These are phyloP conservation scores for Rhizophagus sp. DNA, from an alignment of 192 early-diverging fungal genomes.

Conservation along the genomic window DNA sequence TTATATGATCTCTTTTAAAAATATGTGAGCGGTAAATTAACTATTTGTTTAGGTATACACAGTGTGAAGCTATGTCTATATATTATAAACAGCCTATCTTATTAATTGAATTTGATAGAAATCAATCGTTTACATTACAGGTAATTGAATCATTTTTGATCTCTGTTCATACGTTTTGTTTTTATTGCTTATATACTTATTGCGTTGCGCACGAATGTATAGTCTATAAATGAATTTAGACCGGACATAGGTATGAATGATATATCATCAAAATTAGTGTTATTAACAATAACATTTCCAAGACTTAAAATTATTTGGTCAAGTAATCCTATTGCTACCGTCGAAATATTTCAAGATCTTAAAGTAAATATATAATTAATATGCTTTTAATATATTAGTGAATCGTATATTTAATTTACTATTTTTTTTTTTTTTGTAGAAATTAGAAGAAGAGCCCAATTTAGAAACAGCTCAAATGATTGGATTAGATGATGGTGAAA, in stretches of 20 bases:
- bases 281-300: conserved; percentile 83
- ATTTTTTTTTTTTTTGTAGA: conserved; percentile 42
- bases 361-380: conserved; percentile 55
- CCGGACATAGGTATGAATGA: conserved; percentile 60
- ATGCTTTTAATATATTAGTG: too few relatives aligned
- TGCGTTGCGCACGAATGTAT: not conserved
- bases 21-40: not conserved
- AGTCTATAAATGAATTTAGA: conserved; percentile 49
- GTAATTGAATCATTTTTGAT: conserved; percentile 34
- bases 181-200: conserved; percentile 4
- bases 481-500: conserved; percentile 69
- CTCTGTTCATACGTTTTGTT: not conserved
- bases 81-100: conserved; percentile 81
- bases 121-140: conserved; percentile 78
- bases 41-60: conserved; percentile 60
- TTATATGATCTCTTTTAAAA: not conserved
- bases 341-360: conserved; percentile 87
- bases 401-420: not conserved
- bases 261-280: conserved; percentile 70
- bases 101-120: conserved; percentile 90
- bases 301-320: conserved; percentile 88
- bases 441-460: conserved; percentile 76
- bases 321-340: conserved; percentile 79
- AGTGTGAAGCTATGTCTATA: conserved; percentile 84
- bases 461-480: conserved; percentile 63